Evolutionary conservation across 1,284 basidiomycete species (phyloP).

Genomic region (Agroathelia rolfsii): DNA sequence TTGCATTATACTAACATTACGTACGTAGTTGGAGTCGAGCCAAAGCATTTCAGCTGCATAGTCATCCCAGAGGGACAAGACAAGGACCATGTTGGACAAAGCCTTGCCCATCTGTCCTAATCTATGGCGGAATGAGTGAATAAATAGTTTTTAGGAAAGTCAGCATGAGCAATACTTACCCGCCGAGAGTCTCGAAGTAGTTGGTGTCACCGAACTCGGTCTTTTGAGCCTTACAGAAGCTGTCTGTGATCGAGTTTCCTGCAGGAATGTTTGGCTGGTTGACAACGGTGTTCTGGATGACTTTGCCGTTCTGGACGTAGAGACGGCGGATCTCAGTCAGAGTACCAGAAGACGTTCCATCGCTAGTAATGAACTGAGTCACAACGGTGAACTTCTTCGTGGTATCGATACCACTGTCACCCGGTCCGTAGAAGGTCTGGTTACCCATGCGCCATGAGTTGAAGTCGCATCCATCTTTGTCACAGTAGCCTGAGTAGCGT

Average conservation of each 20-base stretch:
- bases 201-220: conserved; percentile 32
- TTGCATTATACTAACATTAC: no score
- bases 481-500: conserved; percentile 32
- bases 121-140: conserved; percentile 26
- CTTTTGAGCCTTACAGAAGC: conserved; percentile 34
- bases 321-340: conserved; percentile 43
- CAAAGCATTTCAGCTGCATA: conserved; percentile 39
- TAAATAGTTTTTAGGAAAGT: no score
- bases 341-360: conserved; percentile 32
- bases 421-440: conserved; percentile 37
- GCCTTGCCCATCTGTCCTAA: conserved; percentile 33
- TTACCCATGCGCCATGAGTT: conserved; percentile 48
- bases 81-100: conserved; percentile 38
- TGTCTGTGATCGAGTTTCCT: conserved; percentile 29
- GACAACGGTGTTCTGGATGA: conserved; percentile 37
- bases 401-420: conserved; percentile 33
- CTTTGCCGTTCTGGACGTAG: conserved; percentile 40
- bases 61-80: conserved; percentile 49
- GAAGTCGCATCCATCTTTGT: conserved; percentile 47
- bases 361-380: conserved; percentile 42
- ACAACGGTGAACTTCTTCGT: conserved; percentile 40
- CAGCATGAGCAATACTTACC: no score
- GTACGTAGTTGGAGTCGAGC: conserved; percentile 35
- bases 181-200: conserved; percentile 36
- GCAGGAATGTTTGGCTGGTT: conserved; percentile 31